Percentiles rank a stretch among this genome's conserved stretches.
These are phyloP conservation scores for Paramarasmius palmivorus DNA, from an alignment of 1,284 basidiomycete genomes.

Conservation along the genomic window DNA sequence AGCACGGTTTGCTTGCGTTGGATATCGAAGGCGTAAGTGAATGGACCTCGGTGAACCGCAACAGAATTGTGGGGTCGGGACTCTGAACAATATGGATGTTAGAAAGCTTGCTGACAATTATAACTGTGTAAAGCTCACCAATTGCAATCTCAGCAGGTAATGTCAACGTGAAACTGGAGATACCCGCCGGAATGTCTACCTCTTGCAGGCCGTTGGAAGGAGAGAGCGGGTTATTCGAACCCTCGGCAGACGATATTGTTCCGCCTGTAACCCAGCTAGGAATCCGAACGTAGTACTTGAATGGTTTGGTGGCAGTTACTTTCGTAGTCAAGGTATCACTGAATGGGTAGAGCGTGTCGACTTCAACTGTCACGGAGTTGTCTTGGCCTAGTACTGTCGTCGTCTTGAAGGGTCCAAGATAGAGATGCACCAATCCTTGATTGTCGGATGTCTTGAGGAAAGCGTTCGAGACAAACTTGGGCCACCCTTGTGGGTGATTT, in stretches of 20 bases:
- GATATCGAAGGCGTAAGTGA: constrained; percentile 60
- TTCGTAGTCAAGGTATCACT: constrained; percentile 51
- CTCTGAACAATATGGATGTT: constrained; percentile 25
- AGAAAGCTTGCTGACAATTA: background rate
- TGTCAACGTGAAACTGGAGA: constrained; percentile 45
- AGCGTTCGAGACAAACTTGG: constrained; percentile 60
- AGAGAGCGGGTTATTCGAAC: constrained; percentile 31
- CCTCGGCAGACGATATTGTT: constrained; percentile 50
- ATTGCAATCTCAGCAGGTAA: constrained; percentile 50
- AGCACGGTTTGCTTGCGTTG: constrained; percentile 44
- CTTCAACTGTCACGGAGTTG: constrained; percentile 45
- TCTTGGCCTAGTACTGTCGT: constrained; percentile 45
- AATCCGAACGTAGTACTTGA: constrained; percentile 57
- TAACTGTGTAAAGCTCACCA: constrained; percentile 28
- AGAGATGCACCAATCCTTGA: constrained; percentile 51
- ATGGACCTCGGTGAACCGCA: constrained; percentile 55
- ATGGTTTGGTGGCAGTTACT: constrained; percentile 46
- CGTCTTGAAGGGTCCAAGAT: constrained; percentile 55
- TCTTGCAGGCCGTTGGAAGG: constrained; percentile 50
- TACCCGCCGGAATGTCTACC: constrained; percentile 42
- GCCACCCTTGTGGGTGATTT: constrained; percentile 62
- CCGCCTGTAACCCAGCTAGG: constrained; percentile 55
- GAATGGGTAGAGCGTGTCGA: constrained; percentile 62
- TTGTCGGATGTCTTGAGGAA: constrained; percentile 53
- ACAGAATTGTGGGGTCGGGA: constrained; percentile 51